Evolutionary conservation across 768 basidiomycete species (phyloP).

Genomic region (Agaricus sinodeliciosus): DNA sequence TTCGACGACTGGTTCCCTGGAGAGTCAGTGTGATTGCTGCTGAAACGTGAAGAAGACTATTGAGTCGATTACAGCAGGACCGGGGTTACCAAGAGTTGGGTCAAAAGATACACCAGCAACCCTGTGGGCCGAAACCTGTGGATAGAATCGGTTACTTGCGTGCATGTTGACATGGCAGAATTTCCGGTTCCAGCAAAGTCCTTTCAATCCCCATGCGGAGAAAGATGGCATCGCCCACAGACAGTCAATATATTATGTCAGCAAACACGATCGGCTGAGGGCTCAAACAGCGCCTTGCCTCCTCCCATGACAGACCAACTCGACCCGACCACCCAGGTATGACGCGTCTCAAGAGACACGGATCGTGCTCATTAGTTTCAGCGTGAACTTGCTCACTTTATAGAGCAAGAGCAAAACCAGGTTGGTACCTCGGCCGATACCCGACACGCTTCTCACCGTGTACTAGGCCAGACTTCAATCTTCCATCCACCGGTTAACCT

Average conservation of each 20-base stretch:
- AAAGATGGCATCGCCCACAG: constrained; percentile 4
- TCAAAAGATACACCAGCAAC: background rate
- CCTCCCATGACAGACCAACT: constrained; percentile 50
- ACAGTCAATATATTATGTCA: constrained; percentile 15
- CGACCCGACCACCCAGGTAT: constrained; percentile 73
- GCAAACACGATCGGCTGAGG: constrained; percentile 6
- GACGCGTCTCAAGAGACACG: constrained; percentile 9
- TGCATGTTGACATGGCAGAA: constrained; percentile 9
- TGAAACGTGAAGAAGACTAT: constrained; percentile 4
- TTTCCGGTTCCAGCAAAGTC: constrained; percentile 5
- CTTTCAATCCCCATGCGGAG: constrained; percentile 4
- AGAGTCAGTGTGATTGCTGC: background rate
- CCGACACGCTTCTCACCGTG: constrained; percentile 12
- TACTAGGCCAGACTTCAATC: constrained; percentile 48
- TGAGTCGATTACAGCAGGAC: constrained; percentile 1
- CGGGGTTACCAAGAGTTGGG: constrained; percentile 7
- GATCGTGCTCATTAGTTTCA: constrained; percentile 21
- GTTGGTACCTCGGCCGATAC: constrained; percentile 29
- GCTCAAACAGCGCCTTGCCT: background rate
- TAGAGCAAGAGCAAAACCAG: constrained; percentile 80
- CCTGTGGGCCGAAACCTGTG: background rate
- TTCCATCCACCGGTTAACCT: constrained; percentile 71
- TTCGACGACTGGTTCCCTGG: constrained; percentile 1
- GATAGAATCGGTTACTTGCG: background rate
- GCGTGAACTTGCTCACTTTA: constrained; percentile 78